A percentile compares a stretch with the other conserved stretches of the same genome.
phyloP scores from a whole-genome alignment of 306 rosid species.

The Rosa rugosa region DNA sequence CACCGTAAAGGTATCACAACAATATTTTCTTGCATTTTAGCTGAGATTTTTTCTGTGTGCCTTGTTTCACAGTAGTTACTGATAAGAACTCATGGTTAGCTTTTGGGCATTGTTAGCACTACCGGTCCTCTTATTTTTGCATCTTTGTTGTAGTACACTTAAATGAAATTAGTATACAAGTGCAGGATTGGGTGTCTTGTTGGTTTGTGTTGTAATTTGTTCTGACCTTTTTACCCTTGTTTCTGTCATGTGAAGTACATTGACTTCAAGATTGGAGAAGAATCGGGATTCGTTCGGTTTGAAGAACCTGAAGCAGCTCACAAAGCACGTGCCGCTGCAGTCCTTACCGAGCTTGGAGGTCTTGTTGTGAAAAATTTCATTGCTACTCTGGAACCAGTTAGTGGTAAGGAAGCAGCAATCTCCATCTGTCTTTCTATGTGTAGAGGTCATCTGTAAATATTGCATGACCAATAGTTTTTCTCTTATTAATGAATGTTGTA shows the following conservation, averaged over 20 bases:
- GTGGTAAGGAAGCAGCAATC: slow-evolving; percentile 46
- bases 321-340: slow-evolving; percentile 91
- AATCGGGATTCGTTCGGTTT: slow-evolving; percentile 76
- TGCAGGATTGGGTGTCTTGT: not conserved
- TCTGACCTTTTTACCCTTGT: slow-evolving; percentile 19
- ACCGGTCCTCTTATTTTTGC: not conserved
- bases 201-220: slow-evolving; percentile 5
- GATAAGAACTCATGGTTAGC: not conserved
- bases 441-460: not conserved
- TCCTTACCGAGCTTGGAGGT: slow-evolving; percentile 69
- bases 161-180: not conserved
- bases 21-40: slow-evolving; percentile 6
- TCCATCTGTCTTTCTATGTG: not conserved
- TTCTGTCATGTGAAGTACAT: slow-evolving; percentile 46
- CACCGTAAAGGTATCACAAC: slow-evolving; percentile 58
- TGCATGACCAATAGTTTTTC: not conserved
- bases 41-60: not conserved
- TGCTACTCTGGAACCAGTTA: slow-evolving; percentile 71
- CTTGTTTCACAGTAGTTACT: not conserved
- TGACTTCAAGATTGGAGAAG: slow-evolving; percentile 87
- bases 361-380: slow-evolving; percentile 69
- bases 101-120: not conserved
- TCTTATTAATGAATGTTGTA: not conserved
- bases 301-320: slow-evolving; percentile 79
- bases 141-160: not conserved